Evolutionary conservation across 352 stramenopile species (phyloP).

Genomic region (Globisporangium lucens): DNA sequence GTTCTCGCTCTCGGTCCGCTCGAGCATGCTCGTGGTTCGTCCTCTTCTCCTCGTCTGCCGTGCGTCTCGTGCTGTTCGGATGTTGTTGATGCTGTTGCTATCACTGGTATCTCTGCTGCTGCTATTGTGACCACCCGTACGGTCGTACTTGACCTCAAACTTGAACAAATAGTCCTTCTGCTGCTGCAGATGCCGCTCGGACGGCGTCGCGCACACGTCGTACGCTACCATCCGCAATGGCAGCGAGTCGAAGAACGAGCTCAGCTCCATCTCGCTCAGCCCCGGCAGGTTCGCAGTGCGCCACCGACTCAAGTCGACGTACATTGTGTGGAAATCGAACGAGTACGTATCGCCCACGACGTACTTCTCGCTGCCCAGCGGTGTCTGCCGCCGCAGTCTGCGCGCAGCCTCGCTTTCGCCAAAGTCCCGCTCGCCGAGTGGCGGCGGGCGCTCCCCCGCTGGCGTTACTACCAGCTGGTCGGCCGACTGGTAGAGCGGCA

Average conservation of each 20-base stretch:
- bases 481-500: conserved; percentile 77
- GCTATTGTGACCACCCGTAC: conserved; percentile 8
- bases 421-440: conserved; percentile 56
- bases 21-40: conserved; percentile 6
- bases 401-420: conserved; percentile 54
- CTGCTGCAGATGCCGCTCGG: conserved; percentile 41
- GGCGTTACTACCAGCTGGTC: conserved; percentile 79
- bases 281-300: conserved; percentile 77
- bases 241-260: conserved; percentile 75
- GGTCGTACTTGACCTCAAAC: conserved; percentile 68
- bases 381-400: conserved; percentile 35
- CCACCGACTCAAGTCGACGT: conserved; percentile 78
- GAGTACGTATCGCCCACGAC: conserved; percentile 73
- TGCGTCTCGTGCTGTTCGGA: not conserved
- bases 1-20: conserved; percentile 14
- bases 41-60: conserved; percentile 9
- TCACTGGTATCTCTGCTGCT: conserved; percentile 8
- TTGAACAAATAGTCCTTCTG: conserved; percentile 81
- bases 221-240: conserved; percentile 76
- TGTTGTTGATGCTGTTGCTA: not conserved
- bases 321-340: conserved; percentile 90
- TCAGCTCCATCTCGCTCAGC: conserved; percentile 68
- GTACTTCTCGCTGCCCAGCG: conserved; percentile 48
- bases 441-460: conserved; percentile 44
- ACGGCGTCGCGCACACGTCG: conserved; percentile 24